Percentiles rank a stretch among this genome's conserved stretches.
Conservation (phyloP, 352 stramenopile genomes). For the Phytophthora kernoviae region DNA sequence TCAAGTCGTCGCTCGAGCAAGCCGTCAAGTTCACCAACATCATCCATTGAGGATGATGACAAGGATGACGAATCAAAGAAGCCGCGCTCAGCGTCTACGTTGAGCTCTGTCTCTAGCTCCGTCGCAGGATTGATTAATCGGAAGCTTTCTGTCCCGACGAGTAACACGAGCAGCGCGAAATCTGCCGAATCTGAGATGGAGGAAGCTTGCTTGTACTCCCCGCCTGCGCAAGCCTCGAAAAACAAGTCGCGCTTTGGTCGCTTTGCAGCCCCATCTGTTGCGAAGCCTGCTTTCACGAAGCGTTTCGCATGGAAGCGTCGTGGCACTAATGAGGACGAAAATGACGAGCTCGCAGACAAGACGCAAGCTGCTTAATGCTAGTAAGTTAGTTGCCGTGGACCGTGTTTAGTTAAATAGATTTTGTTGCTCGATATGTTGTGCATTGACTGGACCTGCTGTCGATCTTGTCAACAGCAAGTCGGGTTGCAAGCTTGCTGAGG, state of each 20-base stretch:
- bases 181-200: constrained; percentile 42
- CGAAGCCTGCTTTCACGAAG: constrained; percentile 45
- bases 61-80: constrained; percentile 33
- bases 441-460: constrained; percentile 9
- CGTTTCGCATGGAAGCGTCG: constrained; percentile 59
- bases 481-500: constrained; percentile 24
- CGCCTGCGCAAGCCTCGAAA: constrained; percentile 36
- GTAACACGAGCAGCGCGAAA: constrained; percentile 27
- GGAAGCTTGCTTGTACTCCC: constrained; percentile 40
- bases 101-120: constrained; percentile 24
- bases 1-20: constrained; percentile 51
- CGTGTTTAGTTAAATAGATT: constrained; percentile 22
- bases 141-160: constrained; percentile 32
- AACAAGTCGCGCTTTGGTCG: constrained; percentile 50
- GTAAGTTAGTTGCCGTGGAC: too few species aligned
- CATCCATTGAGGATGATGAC: constrained; percentile 34
- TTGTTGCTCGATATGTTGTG: constrained; percentile 9
- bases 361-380: constrained; percentile 23
- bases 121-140: constrained; percentile 28
- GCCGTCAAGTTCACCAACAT: constrained; percentile 29
- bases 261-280: constrained; percentile 41
- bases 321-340: constrained; percentile 16
- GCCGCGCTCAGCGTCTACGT: constrained; percentile 17
- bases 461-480: constrained; percentile 25
- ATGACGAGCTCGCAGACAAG: constrained; percentile 11